phyloP scores from a whole-genome alignment of 2,329 filamentous ascomycete species.

The Verticillium alfalfae region DNA sequence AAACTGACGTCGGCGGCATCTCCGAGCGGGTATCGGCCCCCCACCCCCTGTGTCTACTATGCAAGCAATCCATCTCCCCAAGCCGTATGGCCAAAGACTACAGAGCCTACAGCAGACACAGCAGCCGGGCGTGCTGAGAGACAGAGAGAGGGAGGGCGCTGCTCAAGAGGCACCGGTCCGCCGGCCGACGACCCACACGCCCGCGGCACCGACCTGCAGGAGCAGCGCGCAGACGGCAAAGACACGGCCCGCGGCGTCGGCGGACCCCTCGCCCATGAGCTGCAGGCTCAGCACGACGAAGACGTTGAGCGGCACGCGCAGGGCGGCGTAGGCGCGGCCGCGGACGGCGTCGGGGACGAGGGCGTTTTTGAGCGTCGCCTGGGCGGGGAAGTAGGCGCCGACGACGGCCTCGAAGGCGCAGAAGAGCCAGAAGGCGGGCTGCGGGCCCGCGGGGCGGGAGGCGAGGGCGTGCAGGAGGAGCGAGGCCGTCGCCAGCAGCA shows the following conservation, averaged over 20 bases:
- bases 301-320: conserved; percentile 52
- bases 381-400: conserved; percentile 50
- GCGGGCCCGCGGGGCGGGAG: conserved; percentile 18
- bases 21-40: too few relatives aligned
- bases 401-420: conserved; percentile 51
- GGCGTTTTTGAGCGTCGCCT: conserved; percentile 45
- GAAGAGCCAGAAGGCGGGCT: conserved; percentile 46
- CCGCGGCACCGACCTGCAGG: conserved; percentile 19
- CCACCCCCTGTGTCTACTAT: too few relatives aligned
- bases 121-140: too few relatives aligned
- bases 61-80: too few relatives aligned
- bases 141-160: too few relatives aligned
- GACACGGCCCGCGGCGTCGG: conserved; percentile 15
- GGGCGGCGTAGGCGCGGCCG: conserved; percentile 46
- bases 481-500: conserved; percentile 29
- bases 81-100: too few relatives aligned
- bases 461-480: conserved; percentile 30
- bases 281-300: conserved; percentile 47
- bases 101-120: too few relatives aligned
- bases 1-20: not conserved
- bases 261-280: conserved; percentile 22
- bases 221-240: conserved; percentile 24
- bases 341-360: conserved; percentile 46
- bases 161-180: conserved; percentile 2
- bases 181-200: conserved; percentile 15